A percentile compares a stretch with the other conserved stretches of the same genome.
phyloP scores from a whole-genome alignment of 441 rosid species.

The Erodium texanum region DNA sequence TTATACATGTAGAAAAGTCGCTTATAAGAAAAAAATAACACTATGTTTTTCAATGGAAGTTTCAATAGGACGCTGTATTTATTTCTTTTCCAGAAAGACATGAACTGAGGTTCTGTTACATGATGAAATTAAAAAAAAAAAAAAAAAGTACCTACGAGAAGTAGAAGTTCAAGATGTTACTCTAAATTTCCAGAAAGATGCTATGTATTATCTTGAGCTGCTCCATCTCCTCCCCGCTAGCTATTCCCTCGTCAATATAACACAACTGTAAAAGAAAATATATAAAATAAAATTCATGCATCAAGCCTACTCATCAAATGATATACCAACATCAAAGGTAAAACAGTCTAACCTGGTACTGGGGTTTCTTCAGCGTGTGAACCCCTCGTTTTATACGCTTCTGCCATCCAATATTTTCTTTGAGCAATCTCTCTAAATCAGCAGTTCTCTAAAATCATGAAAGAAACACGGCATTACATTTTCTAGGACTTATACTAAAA shows the following conservation, averaged over 20 bases:
- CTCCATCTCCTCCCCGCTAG: conserved; percentile 56
- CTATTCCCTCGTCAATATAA: conserved; percentile 64
- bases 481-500: not conserved
- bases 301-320: conserved; percentile 17
- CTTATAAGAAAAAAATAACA: not conserved
- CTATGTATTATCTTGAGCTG: conserved; percentile 63
- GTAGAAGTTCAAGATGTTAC: conserved; percentile 10
- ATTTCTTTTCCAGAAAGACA: conserved; percentile 1
- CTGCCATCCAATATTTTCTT: conserved; percentile 55
- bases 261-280: conserved; percentile 40
- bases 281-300: conserved; percentile 7
- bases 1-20: not conserved
- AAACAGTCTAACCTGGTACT: conserved; percentile 51
- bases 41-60: not conserved
- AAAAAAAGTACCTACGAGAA: not conserved
- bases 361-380: conserved; percentile 48
- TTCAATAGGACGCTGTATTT: not conserved
- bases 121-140: not conserved
- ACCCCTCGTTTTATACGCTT: conserved; percentile 58
- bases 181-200: conserved; percentile 39
- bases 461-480: conserved; percentile 9
- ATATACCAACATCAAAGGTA: conserved; percentile 7
- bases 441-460: conserved; percentile 37
- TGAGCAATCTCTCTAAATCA: conserved; percentile 49
- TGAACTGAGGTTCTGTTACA: conserved; percentile 3